Percentiles rank a stretch among this genome's conserved stretches.
phyloP scores from a whole-genome alignment of 1,284 basidiomycete genomes.

The Rugosomyces carneus region DNA sequence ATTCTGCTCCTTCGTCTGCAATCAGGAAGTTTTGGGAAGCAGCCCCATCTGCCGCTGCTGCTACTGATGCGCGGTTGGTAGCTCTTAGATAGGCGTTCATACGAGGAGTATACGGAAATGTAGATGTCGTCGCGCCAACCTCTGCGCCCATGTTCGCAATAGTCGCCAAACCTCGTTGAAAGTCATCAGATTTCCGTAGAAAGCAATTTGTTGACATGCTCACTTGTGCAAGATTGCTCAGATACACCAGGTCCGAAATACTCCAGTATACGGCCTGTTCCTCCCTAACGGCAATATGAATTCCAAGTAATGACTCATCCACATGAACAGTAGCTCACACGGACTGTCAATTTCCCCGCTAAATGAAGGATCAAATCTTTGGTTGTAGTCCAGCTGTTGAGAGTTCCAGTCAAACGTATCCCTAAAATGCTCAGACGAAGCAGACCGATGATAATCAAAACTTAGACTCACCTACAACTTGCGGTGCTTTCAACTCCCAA shows the following conservation, averaged over 20 bases:
- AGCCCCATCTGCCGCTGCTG: slow-evolving; percentile 84
- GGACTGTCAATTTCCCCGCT: slow-evolving; percentile 91
- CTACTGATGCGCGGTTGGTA: slow-evolving; percentile 86
- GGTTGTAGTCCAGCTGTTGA: slow-evolving; percentile 91
- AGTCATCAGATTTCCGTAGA: slow-evolving; percentile 1
- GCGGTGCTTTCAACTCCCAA: slow-evolving; percentile 96
- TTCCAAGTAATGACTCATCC: background rate
- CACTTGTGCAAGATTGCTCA: slow-evolving; percentile 89
- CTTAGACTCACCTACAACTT: slow-evolving; percentile 64
- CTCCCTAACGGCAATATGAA: slow-evolving; percentile 51
- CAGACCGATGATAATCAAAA: background rate
- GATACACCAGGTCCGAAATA: slow-evolving; percentile 96
- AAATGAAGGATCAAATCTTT: slow-evolving; percentile 97
- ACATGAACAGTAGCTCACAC: slow-evolving; percentile 43
- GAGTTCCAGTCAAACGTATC: slow-evolving; percentile 83
- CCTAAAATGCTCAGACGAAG: slow-evolving; percentile 32
- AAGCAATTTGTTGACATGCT: slow-evolving; percentile 6
- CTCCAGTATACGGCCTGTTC: slow-evolving; percentile 94
- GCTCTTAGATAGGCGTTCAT: slow-evolving; percentile 91
- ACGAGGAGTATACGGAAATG: slow-evolving; percentile 89
- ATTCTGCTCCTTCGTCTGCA: slow-evolving; percentile 89
- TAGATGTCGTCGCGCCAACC: slow-evolving; percentile 96
- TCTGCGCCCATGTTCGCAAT: slow-evolving; percentile 99
- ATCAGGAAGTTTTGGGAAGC: slow-evolving; percentile 71
- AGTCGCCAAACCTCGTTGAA: slow-evolving; percentile 71